Conservation (phyloP, 495 filamentous ascomycete genomes). For the Daldinia bambusicola region DNA sequence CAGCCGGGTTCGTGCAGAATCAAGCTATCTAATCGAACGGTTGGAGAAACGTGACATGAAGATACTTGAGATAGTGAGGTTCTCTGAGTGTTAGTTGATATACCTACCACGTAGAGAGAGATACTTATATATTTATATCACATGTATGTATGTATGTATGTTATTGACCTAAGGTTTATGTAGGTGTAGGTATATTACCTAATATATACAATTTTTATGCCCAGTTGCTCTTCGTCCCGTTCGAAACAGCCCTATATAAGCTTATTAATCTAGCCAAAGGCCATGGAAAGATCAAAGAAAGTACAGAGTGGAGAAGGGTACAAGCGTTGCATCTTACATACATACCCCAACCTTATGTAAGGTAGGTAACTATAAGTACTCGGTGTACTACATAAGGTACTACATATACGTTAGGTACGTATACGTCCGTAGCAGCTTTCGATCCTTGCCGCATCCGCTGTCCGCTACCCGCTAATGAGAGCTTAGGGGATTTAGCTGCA, state of each 20-base stretch:
- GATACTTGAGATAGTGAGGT: neutral
- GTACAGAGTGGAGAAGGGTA: constrained; percentile 4
- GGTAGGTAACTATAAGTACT: neutral
- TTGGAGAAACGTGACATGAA: neutral
- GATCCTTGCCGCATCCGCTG: neutral
- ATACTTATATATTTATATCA: too few relatives aligned
- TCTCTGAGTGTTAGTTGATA: too few relatives aligned
- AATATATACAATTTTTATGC: too few relatives aligned
- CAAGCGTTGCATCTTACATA: neutral
- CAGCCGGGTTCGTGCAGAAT: neutral
- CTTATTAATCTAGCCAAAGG: neutral
- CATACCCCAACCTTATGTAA: neutral
- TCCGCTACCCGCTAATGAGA: constrained; percentile 1
- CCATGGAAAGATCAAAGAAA: too few relatives aligned
- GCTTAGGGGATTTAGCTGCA: constrained; percentile 5
- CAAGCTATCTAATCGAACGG: neutral
- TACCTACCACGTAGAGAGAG: neutral
- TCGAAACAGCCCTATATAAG: constrained; percentile 2
- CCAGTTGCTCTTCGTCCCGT: neutral
- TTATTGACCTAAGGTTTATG: too few relatives aligned
- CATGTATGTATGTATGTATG: constrained; percentile 6
- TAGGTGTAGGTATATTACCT: neutral
- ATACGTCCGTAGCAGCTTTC: neutral
- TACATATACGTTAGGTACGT: neutral
- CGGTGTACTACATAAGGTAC: too few relatives aligned